These are phyloP conservation scores for Meyerozyma elateridarum DNA, from an alignment of 1,139 yeast species.

Conservation along the genomic window DNA sequence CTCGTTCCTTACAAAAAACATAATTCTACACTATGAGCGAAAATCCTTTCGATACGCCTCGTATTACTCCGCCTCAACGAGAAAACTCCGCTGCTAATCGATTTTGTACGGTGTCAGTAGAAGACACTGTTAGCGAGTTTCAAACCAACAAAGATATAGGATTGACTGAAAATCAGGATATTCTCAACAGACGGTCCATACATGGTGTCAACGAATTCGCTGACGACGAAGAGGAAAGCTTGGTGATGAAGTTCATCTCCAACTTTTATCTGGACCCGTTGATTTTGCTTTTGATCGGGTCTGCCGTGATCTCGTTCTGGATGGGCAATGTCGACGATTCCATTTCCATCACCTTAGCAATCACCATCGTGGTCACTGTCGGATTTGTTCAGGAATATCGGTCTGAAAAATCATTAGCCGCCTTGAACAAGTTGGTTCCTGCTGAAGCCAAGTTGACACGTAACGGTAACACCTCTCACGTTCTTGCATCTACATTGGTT, in stretches of 20 bases:
- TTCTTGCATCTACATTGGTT: conserved; percentile 78
- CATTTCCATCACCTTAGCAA: conserved; percentile 80
- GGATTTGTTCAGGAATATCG: conserved; percentile 96
- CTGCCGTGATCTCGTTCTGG: conserved; percentile 76
- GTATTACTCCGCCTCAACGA: conserved; percentile 18
- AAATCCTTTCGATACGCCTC: conserved; percentile 25
- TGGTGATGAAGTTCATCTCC: conserved; percentile 63
- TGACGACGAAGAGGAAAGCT: conserved; percentile 70
- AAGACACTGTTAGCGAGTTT: conserved; percentile 57
- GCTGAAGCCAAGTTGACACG: conserved; percentile 89
- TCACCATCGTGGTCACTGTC: conserved; percentile 84
- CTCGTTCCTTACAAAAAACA: too few species aligned
- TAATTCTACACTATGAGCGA: conserved; percentile 28
- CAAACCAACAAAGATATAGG: conserved; percentile 60
- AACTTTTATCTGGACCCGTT: conserved; percentile 87
- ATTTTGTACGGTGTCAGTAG: conserved; percentile 54
- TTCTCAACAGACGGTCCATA: conserved; percentile 60
- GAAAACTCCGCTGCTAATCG: conserved; percentile 43
- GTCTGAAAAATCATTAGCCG: conserved; percentile 89
- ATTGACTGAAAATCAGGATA: conserved; percentile 62
- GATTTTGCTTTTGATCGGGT: conserved; percentile 79
- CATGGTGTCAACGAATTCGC: conserved; percentile 77
- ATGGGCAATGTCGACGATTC: conserved; percentile 97
- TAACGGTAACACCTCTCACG: conserved; percentile 68
- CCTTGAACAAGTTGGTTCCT: conserved; percentile 86